A percentile compares a stretch with the other conserved stretches of the same genome.
Conservation (phyloP, 345 rosid genomes). For the Dovyalis caffra region DNA sequence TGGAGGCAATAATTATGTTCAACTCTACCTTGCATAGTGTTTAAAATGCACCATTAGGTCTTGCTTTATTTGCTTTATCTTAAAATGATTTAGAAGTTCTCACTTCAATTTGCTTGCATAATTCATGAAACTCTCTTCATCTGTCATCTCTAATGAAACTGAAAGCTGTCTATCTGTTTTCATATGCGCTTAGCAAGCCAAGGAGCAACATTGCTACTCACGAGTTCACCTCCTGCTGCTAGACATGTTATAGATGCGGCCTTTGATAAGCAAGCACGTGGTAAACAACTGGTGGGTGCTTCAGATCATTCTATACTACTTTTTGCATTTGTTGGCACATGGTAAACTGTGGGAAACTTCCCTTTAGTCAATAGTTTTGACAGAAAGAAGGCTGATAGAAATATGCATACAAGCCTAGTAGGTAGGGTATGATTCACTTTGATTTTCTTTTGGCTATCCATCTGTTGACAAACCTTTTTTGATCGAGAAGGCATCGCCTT, state of each 20-base stretch:
- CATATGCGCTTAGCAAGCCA: slow-evolving; percentile 45
- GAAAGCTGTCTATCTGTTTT: slow-evolving; percentile 3
- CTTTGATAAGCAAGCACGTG: slow-evolving; percentile 68
- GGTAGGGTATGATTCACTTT: not conserved
- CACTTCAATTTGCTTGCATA: not conserved
- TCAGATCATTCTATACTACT: not conserved
- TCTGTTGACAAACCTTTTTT: too few species aligned
- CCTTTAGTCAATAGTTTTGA: slow-evolving; percentile 1
- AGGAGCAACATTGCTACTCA: slow-evolving; percentile 71
- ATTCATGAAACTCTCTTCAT: not conserved
- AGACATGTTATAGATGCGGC: slow-evolving; percentile 68
- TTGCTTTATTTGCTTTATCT: too few species aligned
- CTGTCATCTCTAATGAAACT: not conserved
- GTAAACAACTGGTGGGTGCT: slow-evolving; percentile 79
- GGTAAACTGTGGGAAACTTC: not conserved
- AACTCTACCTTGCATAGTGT: too few species aligned
- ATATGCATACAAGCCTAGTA: not conserved
- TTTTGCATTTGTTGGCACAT: not conserved
- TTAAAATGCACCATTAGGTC: too few species aligned
- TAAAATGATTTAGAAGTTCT: not conserved
- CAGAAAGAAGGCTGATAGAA: not conserved
- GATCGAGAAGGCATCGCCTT: too few species aligned
- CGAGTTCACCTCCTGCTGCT: slow-evolving; percentile 58
- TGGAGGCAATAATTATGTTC: too few species aligned
- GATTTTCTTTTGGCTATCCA: too few species aligned